Evolutionary conservation across 2,329 filamentous ascomycete species (phyloP).

Genomic region (Byssoonygena ceratinophila): DNA sequence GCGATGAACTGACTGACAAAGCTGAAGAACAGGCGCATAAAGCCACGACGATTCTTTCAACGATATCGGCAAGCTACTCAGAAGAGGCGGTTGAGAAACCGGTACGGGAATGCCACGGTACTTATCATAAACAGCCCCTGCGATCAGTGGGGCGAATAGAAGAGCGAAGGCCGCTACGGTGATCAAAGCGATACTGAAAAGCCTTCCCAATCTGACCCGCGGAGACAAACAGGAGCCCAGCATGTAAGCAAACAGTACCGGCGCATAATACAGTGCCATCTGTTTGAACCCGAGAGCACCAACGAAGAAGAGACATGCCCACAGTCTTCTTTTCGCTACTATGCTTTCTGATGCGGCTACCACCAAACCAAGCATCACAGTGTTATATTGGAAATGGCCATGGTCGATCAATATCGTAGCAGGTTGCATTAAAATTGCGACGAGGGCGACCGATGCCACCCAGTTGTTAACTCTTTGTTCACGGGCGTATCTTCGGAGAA

Average conservation of each 20-base stretch:
- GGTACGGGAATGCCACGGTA: constrained; percentile 53
- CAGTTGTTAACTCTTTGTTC: constrained; percentile 67
- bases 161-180: constrained; percentile 64
- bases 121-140: constrained; percentile 59
- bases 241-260: constrained; percentile 82
- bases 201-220: constrained; percentile 53
- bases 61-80: constrained; percentile 46
- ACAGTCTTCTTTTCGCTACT: constrained; percentile 70
- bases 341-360: constrained; percentile 81
- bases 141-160: constrained; percentile 62
- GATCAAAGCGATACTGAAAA: constrained; percentile 63
- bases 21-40: constrained; percentile 65
- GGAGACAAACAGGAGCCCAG: constrained; percentile 78
- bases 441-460: constrained; percentile 73
- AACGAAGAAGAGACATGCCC: constrained; percentile 90
- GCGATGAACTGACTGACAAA: constrained; percentile 77
- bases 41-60: constrained; percentile 57
- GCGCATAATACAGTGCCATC: constrained; percentile 97
- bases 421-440: constrained; percentile 86
- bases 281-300: constrained; percentile 94
- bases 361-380: constrained; percentile 90
- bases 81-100: constrained; percentile 53
- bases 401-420: constrained; percentile 86
- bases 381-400: constrained; percentile 96
- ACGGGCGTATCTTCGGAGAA: constrained; percentile 69